Conservation (phyloP, 352 stramenopile species). For the Phytophthora tubulina region DNA sequence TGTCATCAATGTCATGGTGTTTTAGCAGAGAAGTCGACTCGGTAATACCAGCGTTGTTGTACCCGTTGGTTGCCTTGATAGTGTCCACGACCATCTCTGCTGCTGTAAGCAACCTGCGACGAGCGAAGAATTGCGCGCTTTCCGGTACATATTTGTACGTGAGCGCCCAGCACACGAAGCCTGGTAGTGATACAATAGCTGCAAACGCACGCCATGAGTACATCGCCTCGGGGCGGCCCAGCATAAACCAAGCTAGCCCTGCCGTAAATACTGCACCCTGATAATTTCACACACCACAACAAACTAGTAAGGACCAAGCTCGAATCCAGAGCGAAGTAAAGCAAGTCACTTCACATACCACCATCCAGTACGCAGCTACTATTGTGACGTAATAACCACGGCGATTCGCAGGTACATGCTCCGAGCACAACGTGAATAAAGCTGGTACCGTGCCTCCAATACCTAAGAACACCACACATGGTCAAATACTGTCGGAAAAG, state of each 20-base stretch:
- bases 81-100: constrained; percentile 70
- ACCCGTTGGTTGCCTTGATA: constrained; percentile 57
- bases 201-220: constrained; percentile 86
- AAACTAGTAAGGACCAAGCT: not conserved
- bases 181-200: constrained; percentile 71
- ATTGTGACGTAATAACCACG: constrained; percentile 89
- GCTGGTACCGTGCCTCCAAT: constrained; percentile 89
- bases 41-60: not conserved
- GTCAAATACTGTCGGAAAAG: constrained; percentile 2
- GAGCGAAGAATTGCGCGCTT: constrained; percentile 78
- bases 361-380: constrained; percentile 93
- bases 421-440: constrained; percentile 89
- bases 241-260: constrained; percentile 83
- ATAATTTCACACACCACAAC: not conserved
- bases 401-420: constrained; percentile 81
- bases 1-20: constrained; percentile 1
- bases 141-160: constrained; percentile 84
- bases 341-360: constrained; percentile 48
- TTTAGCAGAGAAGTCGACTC: constrained; percentile 27
- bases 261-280: constrained; percentile 89
- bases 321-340: not conserved
- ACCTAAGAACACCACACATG: constrained; percentile 44
- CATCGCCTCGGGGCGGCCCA: constrained; percentile 50
- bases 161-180: constrained; percentile 71
- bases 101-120: constrained; percentile 57